Base-by-base conservation (phyloP, 2,329 filamentous ascomycete genomes). In the Ophiosphaerella herpotricha region DNA sequence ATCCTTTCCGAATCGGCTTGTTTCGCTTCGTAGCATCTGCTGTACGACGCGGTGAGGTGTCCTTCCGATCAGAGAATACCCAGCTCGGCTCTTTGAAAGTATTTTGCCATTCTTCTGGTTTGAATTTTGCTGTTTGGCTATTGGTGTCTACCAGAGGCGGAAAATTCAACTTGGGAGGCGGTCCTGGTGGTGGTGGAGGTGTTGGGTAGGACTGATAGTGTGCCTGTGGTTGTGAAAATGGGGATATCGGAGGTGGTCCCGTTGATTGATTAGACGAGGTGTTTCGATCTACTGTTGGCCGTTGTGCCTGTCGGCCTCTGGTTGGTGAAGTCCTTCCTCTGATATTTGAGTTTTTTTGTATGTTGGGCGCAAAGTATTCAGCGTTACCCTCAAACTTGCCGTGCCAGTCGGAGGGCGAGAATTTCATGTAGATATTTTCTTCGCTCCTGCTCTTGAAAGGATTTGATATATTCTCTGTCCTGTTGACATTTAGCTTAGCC, bases 341-440 rank as follows among this genome's bases (percentile, higher is more conserved):
- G 42, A 48, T 57, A 7, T 46, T 53, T 13, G 55, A 43, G 23
- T 53, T 59, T 46, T 67, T 63, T 48, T 67, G 58, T 41, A 63
- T 51, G 42, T 64, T 63, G 18, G 69, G 66, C 46, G 71, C 67
- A 55, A 79, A 79, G 55, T 78, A 77, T 41, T 77, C 74, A 5
- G 69, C 59, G 29, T 63, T 70, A 38, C 75, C 75, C 40, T 71
- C 62, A 54, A 80, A 80, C 39, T 73, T 75, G 34, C 77, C 77
- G 57, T 70, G 72, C 73, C 75, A 79, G 26, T 76, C 75, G 21
- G 70, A 70, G 18, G 77, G 74, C 7, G 75, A 76, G 57, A 80
- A 80, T 24, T 75, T 77, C 43, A 77, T 77, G 50, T 79, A 79
- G 65, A 80, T 79, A 51, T 73, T 74, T 49, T 80, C 78, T 39